Percentiles rank a stretch among this genome's conserved stretches.
These are phyloP conservation scores for Trichoderma guizhouense DNA, from an alignment of 2,329 filamentous ascomycete genomes.

Conservation along the genomic window DNA sequence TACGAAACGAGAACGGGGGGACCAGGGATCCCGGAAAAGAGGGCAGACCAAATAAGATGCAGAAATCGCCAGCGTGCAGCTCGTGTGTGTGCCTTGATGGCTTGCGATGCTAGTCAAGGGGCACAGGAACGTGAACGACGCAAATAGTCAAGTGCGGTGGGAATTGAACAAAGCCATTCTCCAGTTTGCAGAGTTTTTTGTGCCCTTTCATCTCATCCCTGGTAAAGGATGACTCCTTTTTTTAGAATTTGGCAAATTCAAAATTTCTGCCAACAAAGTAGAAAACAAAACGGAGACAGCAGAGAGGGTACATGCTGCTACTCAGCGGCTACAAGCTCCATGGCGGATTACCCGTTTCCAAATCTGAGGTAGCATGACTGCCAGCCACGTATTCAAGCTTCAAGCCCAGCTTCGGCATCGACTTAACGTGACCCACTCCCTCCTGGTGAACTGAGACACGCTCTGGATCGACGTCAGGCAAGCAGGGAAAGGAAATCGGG, in stretches of 20 bases:
- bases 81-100: conserved; percentile 12
- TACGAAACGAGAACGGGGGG: neutral
- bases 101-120: conserved; percentile 18
- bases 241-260: neutral
- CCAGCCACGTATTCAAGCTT: conserved; percentile 18
- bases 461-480: conserved; percentile 15
- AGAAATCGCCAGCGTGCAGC: neutral
- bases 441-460: conserved; percentile 11
- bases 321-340: conserved; percentile 1
- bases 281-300: no score
- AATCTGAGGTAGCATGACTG: conserved; percentile 11
- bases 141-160: conserved; percentile 14
- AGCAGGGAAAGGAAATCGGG: conserved; percentile 1
- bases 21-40: neutral
- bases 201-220: neutral
- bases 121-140: conserved; percentile 17
- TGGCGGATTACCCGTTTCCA: conserved; percentile 1
- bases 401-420: conserved; percentile 14
- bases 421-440: conserved; percentile 2
- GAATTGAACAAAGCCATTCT: conserved; percentile 1
- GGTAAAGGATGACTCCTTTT: neutral
- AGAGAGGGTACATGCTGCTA: conserved; percentile 7
- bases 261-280: neutral
- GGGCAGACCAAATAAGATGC: neutral
- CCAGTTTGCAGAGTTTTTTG: conserved; percentile 8